phyloP scores from a whole-genome alignment of 164 flowering plant species.

The Warburgia ugandensis region DNA sequence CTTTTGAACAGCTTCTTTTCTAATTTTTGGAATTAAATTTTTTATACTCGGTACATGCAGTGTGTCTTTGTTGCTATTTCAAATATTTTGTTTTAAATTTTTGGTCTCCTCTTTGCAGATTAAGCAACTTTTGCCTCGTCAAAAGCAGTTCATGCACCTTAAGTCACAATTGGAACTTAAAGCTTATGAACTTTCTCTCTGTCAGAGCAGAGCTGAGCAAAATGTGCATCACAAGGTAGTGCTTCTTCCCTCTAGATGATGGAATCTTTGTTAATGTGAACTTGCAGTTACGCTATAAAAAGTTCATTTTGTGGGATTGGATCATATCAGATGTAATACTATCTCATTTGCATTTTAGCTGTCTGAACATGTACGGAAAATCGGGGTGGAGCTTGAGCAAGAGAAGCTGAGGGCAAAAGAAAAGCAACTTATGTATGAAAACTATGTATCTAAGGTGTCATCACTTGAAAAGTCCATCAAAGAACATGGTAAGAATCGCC shows the following conservation, averaged over 20 bases:
- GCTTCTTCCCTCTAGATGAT: background rate
- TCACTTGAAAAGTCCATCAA: constrained; percentile 68
- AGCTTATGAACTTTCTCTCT: constrained; percentile 72
- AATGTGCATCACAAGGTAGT: constrained; percentile 95
- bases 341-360: constrained; percentile 39
- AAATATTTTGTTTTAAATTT: background rate
- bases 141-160: constrained; percentile 64
- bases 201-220: constrained; percentile 80
- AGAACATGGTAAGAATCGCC: constrained; percentile 64
- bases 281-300: background rate
- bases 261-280: background rate
- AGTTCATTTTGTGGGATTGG: background rate
- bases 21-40: no score
- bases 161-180: constrained; percentile 80
- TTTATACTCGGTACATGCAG: background rate
- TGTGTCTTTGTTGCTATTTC: background rate
- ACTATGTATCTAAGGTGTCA: constrained; percentile 43
- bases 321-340: background rate
- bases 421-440: constrained; percentile 40
- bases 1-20: no score
- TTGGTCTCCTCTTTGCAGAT: constrained; percentile 48
- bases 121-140: constrained; percentile 55
- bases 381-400: constrained; percentile 76
- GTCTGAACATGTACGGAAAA: constrained; percentile 61
- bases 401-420: constrained; percentile 52